Evolutionary conservation across 83 land plant genomes (phyloP), one percentile per base, ranked within the genome.

Genomic region (Thuja plicata): DNA sequence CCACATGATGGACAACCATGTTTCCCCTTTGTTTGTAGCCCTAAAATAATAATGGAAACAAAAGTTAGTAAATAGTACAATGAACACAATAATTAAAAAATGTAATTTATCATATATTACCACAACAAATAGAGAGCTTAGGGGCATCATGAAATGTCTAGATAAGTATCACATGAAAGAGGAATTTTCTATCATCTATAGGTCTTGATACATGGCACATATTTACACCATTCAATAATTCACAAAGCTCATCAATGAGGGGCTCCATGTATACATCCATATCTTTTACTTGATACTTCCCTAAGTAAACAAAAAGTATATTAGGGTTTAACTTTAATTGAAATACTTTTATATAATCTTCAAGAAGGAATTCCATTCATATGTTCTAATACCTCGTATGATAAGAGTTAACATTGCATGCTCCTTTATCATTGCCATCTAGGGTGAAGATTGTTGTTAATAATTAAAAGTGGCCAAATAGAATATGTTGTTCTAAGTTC

Each of bases 1-100:
- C 37, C 37, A 73, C 77, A 73, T 73, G 77, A 73, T 73, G 77
- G 77, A 73, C 35, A 55, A 73, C 77, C 35, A 73, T n/a, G n/a
- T n/a, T n/a, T n/a, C n/a, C n/a, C n/a, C n/a, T n/a, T n/a, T n/a
- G n/a, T n/a, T n/a, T n/a, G 37, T 5, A 73, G 37, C 3, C 24
- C 8, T 32, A 0, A 73, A 73, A 73, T 19, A 73, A 19, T 7
- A 3, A 3, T 73, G 27, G 1, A 66, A 66, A 13, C 8, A 0
- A 19, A 7, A 73, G 30, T 73, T 73, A 73, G 37, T 27, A 1
- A 32, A 73, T 73, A 37, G 35, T 74, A 74, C 32, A 21, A 74
- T 74, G 27, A 32, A n/a, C 9, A 74, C 0, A 32, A 32, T 30
- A 32, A 74, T 27, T 71, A n/a, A 71, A 2, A 71, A 71, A 74